Evolutionary conservation across 345 rosid genomes (phyloP).

Genomic region (Brassica cretica): DNA sequence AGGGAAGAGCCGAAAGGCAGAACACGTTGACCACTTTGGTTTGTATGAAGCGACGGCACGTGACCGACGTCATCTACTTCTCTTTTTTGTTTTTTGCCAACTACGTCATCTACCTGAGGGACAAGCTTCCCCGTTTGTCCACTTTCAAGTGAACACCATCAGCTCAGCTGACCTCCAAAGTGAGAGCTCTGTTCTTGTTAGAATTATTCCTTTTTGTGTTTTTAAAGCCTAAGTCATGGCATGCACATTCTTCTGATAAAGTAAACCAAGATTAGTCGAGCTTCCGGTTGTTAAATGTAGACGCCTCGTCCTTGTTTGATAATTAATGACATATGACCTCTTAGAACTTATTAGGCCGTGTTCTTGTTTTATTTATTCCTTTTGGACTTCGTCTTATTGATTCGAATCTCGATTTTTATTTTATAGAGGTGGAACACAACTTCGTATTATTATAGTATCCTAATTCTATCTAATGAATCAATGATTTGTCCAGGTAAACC

Average conservation of each 20-base stretch:
- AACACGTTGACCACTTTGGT: conserved; percentile 29
- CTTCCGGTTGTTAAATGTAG: conserved; percentile 8
- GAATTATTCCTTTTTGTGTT: not conserved
- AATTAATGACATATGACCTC: not conserved
- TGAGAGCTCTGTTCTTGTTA: conserved; percentile 20
- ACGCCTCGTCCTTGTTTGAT: conserved; percentile 15
- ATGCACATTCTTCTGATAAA: conserved; percentile 22
- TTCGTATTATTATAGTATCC: not conserved
- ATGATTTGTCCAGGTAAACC: not conserved
- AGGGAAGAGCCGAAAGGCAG: conserved; percentile 38
- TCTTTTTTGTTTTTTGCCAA: too few relatives aligned
- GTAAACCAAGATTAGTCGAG: conserved; percentile 22
- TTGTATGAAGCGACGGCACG: conserved; percentile 29
- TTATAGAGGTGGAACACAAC: not conserved
- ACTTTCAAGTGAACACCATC: conserved; percentile 66
- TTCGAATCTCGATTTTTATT: conserved; percentile 6
- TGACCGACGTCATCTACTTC: conserved; percentile 21
- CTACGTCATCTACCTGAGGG: conserved; percentile 42
- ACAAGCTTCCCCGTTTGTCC: conserved; percentile 91
- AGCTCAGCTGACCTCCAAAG: not conserved
- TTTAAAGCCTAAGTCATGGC: not conserved
- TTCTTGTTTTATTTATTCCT: not conserved
- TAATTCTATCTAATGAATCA: not conserved
- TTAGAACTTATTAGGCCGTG: not conserved
- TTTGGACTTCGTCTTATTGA: not conserved